phyloP scores from a whole-genome alignment of 2,329 filamentous ascomycete species.

The Alternaria sp. region DNA sequence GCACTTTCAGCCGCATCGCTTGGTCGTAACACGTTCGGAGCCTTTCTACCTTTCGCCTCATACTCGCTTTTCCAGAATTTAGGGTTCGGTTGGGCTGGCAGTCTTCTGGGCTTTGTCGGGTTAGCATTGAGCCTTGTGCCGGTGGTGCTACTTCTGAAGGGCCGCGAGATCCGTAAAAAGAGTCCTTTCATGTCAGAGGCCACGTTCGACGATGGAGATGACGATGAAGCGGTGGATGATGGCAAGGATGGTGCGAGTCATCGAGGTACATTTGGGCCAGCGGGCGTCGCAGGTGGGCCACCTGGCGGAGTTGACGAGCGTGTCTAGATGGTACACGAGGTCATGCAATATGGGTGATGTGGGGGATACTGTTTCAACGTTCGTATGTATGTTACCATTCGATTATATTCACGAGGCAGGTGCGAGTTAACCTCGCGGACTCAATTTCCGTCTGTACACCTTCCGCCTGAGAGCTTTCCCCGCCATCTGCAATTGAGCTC shows the following conservation, averaged over 20 bases:
- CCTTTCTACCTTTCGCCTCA: constrained; percentile 54
- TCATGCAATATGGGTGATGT: background rate
- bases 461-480: background rate
- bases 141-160: constrained; percentile 51
- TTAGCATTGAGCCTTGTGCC: constrained; percentile 50
- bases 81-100: constrained; percentile 53
- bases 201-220: constrained; percentile 22
- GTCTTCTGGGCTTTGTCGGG: constrained; percentile 53
- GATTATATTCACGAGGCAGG: too few species aligned
- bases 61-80: constrained; percentile 50
- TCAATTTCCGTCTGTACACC: too few species aligned
- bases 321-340: background rate
- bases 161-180: constrained; percentile 45
- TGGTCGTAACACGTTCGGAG: constrained; percentile 54
- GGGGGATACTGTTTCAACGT: too few species aligned
- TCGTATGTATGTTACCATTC: too few species aligned
- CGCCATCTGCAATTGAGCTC: background rate
- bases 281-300: constrained; percentile 16
- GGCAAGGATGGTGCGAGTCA: background rate
- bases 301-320: constrained; percentile 4
- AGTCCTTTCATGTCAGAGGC: constrained; percentile 48
- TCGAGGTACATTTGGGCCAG: constrained; percentile 9
- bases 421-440: too few species aligned
- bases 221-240: constrained; percentile 6
- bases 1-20: constrained; percentile 56